These are phyloP conservation scores for Globisporangium splendens DNA, from an alignment of 352 stramenopile species.

Conservation along the genomic window DNA sequence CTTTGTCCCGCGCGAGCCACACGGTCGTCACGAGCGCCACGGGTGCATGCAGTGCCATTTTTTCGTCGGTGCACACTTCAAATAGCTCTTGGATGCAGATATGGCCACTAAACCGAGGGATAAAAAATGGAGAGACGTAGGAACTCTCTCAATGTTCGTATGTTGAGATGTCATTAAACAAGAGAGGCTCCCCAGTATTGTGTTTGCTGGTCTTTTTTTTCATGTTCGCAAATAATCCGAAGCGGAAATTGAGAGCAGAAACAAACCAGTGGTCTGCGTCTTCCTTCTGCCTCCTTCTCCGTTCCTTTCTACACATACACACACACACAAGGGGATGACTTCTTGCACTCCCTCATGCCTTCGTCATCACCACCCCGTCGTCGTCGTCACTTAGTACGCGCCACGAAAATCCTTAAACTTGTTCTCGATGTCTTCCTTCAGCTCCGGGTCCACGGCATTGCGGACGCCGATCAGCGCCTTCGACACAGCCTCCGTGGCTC, in stretches of 20 bases:
- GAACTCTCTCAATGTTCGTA: no score
- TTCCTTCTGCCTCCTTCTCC: background rate
- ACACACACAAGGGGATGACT: background rate
- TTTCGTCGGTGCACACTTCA: background rate
- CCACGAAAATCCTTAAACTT: conserved; percentile 88
- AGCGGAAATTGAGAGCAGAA: background rate
- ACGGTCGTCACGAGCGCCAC: conserved; percentile 38
- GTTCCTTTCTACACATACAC: conserved; percentile 4
- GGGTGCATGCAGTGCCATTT: conserved; percentile 6
- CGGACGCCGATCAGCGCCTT: conserved; percentile 84
- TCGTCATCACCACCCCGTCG: background rate
- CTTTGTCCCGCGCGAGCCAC: conserved; percentile 18
- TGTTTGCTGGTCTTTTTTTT: background rate
- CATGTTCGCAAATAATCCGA: background rate
- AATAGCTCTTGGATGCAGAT: background rate
- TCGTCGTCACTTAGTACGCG: conserved; percentile 9
- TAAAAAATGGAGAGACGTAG: no score
- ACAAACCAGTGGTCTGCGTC: background rate
- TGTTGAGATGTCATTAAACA: no score
- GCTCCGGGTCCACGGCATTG: conserved; percentile 84
- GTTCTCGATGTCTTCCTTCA: conserved; percentile 90
- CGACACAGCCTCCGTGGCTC: conserved; percentile 79
- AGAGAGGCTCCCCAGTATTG: background rate
- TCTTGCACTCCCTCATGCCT: background rate
- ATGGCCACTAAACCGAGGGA: background rate